phyloP scores from a whole-genome alignment of 2,329 filamentous ascomycete species.

The Penicillium palitans region DNA sequence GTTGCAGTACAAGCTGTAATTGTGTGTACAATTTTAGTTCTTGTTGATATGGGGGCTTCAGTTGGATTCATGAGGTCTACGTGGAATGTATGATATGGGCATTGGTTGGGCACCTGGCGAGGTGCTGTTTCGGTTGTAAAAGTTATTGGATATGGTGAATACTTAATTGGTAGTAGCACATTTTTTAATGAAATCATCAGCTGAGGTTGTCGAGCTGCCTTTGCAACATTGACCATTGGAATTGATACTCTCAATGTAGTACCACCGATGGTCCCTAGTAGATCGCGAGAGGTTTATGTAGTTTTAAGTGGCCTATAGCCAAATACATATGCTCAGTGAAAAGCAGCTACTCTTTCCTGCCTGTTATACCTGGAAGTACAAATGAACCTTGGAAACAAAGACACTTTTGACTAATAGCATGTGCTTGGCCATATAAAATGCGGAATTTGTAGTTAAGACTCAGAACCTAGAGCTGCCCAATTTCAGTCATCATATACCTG shows the following conservation, averaged over 20 bases:
- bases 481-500: not conserved
- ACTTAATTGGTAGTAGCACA: not conserved
- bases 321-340: not conserved
- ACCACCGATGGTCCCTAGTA: not conserved
- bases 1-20: conserved; percentile 67
- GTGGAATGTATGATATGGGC: conserved; percentile 9
- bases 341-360: not conserved
- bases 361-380: not conserved
- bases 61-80: conserved; percentile 2
- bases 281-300: not conserved
- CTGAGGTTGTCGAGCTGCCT: not conserved
- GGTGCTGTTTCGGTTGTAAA: not conserved
- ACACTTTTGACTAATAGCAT: not conserved
- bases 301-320: not conserved
- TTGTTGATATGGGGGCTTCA: not conserved
- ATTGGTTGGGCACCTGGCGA: not conserved
- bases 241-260: not conserved
- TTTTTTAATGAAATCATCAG: not conserved
- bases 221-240: not conserved
- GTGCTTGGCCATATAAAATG: not conserved
- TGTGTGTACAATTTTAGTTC: not conserved
- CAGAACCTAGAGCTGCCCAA: not conserved
- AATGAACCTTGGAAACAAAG: not conserved
- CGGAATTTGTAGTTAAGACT: not conserved
- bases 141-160: not conserved